phyloP scores from a whole-genome alignment of 2,329 filamentous ascomycete species.

The Acrocalymma vagum region DNA sequence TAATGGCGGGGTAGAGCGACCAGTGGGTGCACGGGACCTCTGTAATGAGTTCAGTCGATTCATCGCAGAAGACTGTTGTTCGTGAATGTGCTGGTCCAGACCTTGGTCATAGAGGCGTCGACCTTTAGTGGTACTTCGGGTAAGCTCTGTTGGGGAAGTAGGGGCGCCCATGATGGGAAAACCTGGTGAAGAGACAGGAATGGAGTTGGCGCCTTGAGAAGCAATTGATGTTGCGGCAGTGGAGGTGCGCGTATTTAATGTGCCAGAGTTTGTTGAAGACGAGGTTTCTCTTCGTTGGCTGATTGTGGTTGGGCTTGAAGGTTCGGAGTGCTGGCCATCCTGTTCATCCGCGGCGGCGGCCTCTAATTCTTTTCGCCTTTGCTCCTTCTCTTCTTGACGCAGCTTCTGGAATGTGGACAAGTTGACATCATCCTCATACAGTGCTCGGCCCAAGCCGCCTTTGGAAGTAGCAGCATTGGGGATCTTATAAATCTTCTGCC shows the following conservation, averaged over 20 bases:
- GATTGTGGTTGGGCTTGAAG: constrained; percentile 64
- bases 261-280: constrained; percentile 83
- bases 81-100: constrained; percentile 79
- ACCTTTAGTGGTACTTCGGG: constrained; percentile 74
- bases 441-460: constrained; percentile 59
- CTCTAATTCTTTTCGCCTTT: constrained; percentile 26
- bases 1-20: constrained; percentile 61
- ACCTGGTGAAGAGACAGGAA: constrained; percentile 42
- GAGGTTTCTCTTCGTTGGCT: constrained; percentile 80
- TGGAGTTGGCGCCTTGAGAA: constrained; percentile 66
- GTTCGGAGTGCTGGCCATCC: constrained; percentile 51
- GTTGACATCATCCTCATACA: constrained; percentile 89
- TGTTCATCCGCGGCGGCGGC: constrained; percentile 45
- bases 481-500: constrained; percentile 95
- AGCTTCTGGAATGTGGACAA: constrained; percentile 85
- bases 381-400: constrained; percentile 64
- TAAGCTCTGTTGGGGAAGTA: constrained; percentile 53
- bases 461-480: constrained; percentile 58
- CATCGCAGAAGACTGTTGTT: constrained; percentile 79
- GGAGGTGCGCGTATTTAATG: constrained; percentile 73
- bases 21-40: constrained; percentile 60
- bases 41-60: constrained; percentile 82
- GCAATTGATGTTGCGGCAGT: constrained; percentile 88
- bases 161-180: constrained; percentile 32
- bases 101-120: constrained; percentile 85